Conservation (phyloP, 1,284 basidiomycete genomes). For the Cutaneotrichosporon dermatis region DNA sequence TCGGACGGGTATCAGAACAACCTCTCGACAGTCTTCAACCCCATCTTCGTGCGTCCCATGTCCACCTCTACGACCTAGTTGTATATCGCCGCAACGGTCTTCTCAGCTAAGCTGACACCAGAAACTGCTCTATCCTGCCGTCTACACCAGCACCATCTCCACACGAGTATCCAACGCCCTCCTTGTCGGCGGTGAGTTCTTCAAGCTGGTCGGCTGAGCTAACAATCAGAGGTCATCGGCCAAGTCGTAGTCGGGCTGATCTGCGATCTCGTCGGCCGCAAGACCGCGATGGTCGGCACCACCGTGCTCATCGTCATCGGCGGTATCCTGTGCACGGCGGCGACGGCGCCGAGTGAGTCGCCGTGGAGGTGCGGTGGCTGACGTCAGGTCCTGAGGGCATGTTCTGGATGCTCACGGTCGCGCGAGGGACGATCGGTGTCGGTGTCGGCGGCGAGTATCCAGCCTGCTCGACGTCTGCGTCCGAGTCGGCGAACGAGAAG, state of each 20-base stretch:
- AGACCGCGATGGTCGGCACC: conserved; percentile 65
- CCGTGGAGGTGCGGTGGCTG: background rate
- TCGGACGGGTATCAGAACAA: conserved; percentile 35
- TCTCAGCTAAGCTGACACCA: conserved; percentile 7
- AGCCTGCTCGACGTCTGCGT: conserved; percentile 62
- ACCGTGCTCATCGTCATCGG: conserved; percentile 68
- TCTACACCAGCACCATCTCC: conserved; percentile 60
- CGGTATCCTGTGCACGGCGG: conserved; percentile 65
- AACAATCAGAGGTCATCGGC: conserved; percentile 30
- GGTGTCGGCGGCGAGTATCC: conserved; percentile 67
- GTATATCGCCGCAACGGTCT: too few relatives aligned
- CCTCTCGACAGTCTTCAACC: conserved; percentile 29
- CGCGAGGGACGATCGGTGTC: conserved; percentile 63
- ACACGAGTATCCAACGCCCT: conserved; percentile 70
- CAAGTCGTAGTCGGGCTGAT: conserved; percentile 54
- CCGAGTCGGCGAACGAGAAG: conserved; percentile 69
- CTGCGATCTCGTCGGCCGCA: conserved; percentile 67
- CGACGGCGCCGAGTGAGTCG: conserved; percentile 54
- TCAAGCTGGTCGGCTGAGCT: background rate
- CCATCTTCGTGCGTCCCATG: conserved; percentile 18
- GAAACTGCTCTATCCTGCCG: conserved; percentile 17
- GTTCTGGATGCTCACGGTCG: conserved; percentile 69
- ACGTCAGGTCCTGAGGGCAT: conserved; percentile 50
- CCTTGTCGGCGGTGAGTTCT: conserved; percentile 56
- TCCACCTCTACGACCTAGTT: too few relatives aligned